Conservation (phyloP, 768 basidiomycete species). For the Stropharia rugosoannulata region DNA sequence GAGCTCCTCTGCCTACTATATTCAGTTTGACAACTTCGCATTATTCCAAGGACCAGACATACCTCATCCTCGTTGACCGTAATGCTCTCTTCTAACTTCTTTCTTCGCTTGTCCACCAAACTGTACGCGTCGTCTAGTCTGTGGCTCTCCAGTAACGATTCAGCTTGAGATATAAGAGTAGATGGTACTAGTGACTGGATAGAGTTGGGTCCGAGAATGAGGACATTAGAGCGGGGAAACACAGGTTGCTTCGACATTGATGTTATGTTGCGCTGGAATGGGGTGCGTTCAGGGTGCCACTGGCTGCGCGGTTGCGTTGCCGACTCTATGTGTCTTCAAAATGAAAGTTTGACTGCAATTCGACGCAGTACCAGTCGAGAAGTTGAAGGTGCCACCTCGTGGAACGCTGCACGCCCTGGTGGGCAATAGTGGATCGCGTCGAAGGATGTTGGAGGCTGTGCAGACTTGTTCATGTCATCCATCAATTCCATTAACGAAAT, state of each 20-base stretch:
- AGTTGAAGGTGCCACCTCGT: background rate
- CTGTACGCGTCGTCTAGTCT: constrained; percentile 62
- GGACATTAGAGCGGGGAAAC: constrained; percentile 67
- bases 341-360: too few species aligned
- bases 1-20: constrained; percentile 59
- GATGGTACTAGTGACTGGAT: constrained; percentile 69
- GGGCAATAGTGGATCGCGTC: background rate
- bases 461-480: too few species aligned
- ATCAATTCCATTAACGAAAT: too few species aligned
- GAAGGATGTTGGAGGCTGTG: too few species aligned
- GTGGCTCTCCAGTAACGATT: constrained; percentile 64
- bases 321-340: too few species aligned
- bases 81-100: constrained; percentile 52
- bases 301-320: too few species aligned
- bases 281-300: background rate
- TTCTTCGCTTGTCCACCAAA: constrained; percentile 59
- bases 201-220: constrained; percentile 60
- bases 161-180: constrained; percentile 71
- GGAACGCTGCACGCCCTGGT: background rate
- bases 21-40: background rate
- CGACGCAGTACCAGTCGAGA: too few species aligned
- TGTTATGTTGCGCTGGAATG: background rate
- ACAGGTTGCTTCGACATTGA: constrained; percentile 27
- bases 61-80: constrained; percentile 59
- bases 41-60: background rate